Percentiles rank a stretch among this genome's conserved stretches.
Evolutionary conservation across 2,329 filamentous ascomycete species (phyloP).

Genomic region (Stachybotrys echinatus): DNA sequence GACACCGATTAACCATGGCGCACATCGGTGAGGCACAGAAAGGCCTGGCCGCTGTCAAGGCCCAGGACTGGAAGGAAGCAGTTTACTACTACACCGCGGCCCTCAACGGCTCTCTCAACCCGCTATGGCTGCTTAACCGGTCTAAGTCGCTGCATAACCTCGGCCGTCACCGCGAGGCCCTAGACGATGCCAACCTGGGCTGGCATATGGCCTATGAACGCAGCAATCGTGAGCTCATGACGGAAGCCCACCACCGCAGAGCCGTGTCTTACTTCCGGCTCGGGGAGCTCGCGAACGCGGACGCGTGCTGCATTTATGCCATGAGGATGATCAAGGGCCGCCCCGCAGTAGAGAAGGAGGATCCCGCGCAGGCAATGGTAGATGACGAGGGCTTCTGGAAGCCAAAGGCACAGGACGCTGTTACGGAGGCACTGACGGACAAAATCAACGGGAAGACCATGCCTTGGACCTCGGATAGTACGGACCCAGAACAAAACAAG

Average conservation of each 20-base stretch:
- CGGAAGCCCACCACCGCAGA: constrained; percentile 76
- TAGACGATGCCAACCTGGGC: constrained; percentile 65
- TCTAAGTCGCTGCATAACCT: constrained; percentile 71
- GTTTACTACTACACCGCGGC: constrained; percentile 64
- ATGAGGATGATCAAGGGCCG: constrained; percentile 31
- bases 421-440: constrained; percentile 22
- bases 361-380: constrained; percentile 22
- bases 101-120: constrained; percentile 60
- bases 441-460: constrained; percentile 16
- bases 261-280: constrained; percentile 68
- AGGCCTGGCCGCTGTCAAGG: constrained; percentile 62
- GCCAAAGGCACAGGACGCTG: constrained; percentile 24
- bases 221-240: constrained; percentile 68
- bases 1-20: constrained; percentile 35
- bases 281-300: constrained; percentile 68
- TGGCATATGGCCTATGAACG: constrained; percentile 59
- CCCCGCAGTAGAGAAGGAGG: constrained; percentile 23
- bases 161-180: constrained; percentile 55
- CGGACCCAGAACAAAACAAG: constrained; percentile 8
- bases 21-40: constrained; percentile 43
- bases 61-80: constrained; percentile 60
- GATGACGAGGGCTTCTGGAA: constrained; percentile 44
- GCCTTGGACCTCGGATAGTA: constrained; percentile 3
- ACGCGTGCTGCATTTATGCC: constrained; percentile 61
- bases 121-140: constrained; percentile 75